Evolutionary conservation across 208 protist species (phyloP).

Genomic region (Porcisia hertigi): DNA sequence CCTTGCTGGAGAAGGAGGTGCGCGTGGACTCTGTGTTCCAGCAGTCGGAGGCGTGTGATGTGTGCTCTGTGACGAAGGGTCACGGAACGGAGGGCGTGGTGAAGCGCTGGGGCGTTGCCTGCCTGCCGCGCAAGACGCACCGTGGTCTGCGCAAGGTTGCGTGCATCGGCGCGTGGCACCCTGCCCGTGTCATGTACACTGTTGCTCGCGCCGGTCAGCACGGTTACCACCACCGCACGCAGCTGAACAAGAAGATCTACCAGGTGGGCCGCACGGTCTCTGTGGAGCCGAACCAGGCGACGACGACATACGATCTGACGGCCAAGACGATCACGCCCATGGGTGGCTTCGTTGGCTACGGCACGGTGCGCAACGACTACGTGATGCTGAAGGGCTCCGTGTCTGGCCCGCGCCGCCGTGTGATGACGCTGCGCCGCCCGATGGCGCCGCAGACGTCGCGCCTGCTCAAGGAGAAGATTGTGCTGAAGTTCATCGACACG

Average conservation of each 20-base stretch:
- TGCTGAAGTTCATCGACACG: conserved; percentile 99
- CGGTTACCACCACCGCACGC: conserved; percentile 99
- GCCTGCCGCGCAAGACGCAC: conserved; percentile 99
- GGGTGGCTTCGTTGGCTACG: conserved; percentile 99
- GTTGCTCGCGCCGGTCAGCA: conserved; percentile 99
- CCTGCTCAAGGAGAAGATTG: conserved; percentile 92
- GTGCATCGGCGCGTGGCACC: conserved; percentile 65
- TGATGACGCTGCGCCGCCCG: conserved; percentile 98
- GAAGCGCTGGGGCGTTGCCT: conserved; percentile 96
- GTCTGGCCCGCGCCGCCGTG: conserved; percentile 95
- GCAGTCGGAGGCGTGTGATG: conserved; percentile 96
- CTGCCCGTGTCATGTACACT: conserved; percentile 95
- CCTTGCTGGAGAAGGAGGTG: conserved; percentile 98
- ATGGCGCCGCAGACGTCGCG: conserved; percentile 90
- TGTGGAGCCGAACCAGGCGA: conserved; percentile 85
- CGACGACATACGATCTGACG: conserved; percentile 98
- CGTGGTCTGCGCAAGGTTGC: conserved; percentile 99
- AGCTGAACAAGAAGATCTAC: conserved; percentile 99
- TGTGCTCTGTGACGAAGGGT: conserved; percentile 98
- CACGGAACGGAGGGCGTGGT: conserved; percentile 98
- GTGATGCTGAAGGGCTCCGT: conserved; percentile 98
- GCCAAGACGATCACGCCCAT: conserved; percentile 99
- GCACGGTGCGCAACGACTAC: conserved; percentile 97
- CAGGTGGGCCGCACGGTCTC: conserved; percentile 91
- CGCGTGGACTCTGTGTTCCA: conserved; percentile 94